Evolutionary conservation across 164 flowering plant species (phyloP), one percentile per base, ranked within the genome.

Genomic region (Chimonanthus salicifolius): DNA sequence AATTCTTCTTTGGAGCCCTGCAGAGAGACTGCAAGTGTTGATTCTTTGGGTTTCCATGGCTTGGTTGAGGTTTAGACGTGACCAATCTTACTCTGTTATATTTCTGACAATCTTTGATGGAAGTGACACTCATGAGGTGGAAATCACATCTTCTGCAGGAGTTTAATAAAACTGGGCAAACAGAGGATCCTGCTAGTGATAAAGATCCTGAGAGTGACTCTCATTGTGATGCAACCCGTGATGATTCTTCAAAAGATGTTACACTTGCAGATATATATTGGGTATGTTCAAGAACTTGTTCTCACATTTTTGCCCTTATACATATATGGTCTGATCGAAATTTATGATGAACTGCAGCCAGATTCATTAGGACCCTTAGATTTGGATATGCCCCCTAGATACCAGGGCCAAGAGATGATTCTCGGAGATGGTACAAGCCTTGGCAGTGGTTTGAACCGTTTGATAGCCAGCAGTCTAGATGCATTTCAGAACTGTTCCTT

Each of bases 321-420:
- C 33, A 10, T n/a, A 47, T 33, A 49, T 72, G 60, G 13, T 62
- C 63, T 18, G 45, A 18, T 51, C 3, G 7, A 7, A 47, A 18
- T 18, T 72, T 33, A 13, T 49, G 60, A 10, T 20, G 58, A 15
- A 10, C 74, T 82, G 86, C 94, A 93, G 98, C 90, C 98, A 21
- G 99, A 95, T 62, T 95, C 99, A 7, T 78, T 95, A 80, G 99
- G 98, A 74, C 92, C 95, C 20, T 78, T 95, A 64, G 99, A 95
- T 76, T 77, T 95, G 87, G 98, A 92, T 68, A 71, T 85, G 51
- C 79, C 94, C 4, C 81, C 85, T 62, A 88, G 87, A 76, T 93
- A 89, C 82, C 89, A 74, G 68, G 82, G 79, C 60, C 88, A 89
- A 64, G 98, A 92, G 75, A 62, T 90, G 60, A 86, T 91, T 72